Conservation (phyloP, 2,329 filamentous ascomycete species). For the Ascochyta fabae region DNA sequence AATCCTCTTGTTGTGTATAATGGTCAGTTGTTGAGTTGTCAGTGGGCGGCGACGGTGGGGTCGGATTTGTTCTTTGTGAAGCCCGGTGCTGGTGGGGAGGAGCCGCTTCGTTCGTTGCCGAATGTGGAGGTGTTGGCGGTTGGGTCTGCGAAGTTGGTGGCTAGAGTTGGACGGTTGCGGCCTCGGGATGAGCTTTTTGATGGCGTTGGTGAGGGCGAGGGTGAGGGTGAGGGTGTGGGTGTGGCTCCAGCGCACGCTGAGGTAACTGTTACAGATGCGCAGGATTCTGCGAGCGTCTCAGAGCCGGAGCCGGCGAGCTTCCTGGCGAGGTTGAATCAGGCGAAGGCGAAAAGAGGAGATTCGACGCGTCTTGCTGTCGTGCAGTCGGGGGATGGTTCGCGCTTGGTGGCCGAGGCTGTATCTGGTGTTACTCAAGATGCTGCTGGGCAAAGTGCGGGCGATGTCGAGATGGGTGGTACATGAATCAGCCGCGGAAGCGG, state of each 20-base stretch:
- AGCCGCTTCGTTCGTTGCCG: constrained; percentile 58
- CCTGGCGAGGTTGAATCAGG: constrained; percentile 49
- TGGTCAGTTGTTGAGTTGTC: constrained; percentile 77
- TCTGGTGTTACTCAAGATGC: not conserved
- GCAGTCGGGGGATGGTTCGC: not conserved
- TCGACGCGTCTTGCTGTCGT: constrained; percentile 27
- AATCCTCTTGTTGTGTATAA: constrained; percentile 83
- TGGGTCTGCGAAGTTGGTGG: constrained; percentile 72
- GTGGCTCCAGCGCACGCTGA: not conserved
- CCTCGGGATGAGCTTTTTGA: constrained; percentile 40
- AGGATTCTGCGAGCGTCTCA: constrained; percentile 3
- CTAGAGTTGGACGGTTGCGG: constrained; percentile 66
- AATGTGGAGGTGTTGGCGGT: constrained; percentile 73
- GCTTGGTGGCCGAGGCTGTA: not conserved
- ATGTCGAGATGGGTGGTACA: constrained; percentile 8
- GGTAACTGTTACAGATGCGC: not conserved
- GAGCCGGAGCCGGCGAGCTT: constrained; percentile 45
- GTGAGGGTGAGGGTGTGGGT: not conserved
- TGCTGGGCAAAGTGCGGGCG: not conserved
- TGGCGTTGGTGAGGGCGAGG: constrained; percentile 14
- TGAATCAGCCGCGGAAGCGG: not conserved
- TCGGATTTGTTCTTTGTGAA: constrained; percentile 77
- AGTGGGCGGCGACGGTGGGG: constrained; percentile 83
- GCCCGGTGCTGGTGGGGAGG: constrained; percentile 26
- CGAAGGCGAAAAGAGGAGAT: constrained; percentile 52